Evolutionary conservation across 495 filamentous ascomycete species (phyloP).

Genomic region (Penicillium mononematosum): DNA sequence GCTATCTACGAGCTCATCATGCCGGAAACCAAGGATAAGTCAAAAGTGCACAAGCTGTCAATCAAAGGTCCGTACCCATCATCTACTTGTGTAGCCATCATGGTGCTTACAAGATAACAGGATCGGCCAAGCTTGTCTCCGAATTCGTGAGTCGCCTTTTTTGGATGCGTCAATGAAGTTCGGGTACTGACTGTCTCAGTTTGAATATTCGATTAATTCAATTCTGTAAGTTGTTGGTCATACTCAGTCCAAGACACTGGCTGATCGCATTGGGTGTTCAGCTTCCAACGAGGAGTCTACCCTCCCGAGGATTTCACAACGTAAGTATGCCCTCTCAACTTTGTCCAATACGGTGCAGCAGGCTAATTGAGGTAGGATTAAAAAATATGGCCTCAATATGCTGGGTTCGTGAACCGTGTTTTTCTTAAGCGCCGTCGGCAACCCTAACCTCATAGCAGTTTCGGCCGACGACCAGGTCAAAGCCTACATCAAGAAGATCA

Average conservation of each 20-base stretch:
- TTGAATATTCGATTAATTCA: conserved; percentile 96
- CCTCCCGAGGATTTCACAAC: conserved; percentile 96
- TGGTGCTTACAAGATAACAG: conserved; percentile 39
- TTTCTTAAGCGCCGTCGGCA: background rate
- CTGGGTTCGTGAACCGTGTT: conserved; percentile 54
- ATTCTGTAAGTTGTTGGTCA: conserved; percentile 60
- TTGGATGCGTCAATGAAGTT: background rate
- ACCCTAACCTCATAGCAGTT: conserved; percentile 47
- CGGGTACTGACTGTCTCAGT: conserved; percentile 50
- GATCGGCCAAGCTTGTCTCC: conserved; percentile 82
- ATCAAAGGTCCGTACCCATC: conserved; percentile 66
- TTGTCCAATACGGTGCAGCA: background rate
- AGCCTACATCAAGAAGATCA: conserved; percentile 98
- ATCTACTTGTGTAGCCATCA: background rate
- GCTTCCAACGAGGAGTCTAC: conserved; percentile 95
- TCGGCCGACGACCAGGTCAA: conserved; percentile 97
- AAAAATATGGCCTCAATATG: conserved; percentile 99
- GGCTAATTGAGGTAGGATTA: conserved; percentile 57
- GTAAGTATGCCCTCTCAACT: conserved; percentile 47
- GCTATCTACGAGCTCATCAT: conserved; percentile 23
- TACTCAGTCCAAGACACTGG: background rate
- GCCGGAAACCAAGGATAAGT: conserved; percentile 73
- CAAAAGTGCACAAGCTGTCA: conserved; percentile 90
- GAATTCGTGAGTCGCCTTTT: conserved; percentile 72
- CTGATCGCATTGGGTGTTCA: conserved; percentile 30